A percentile compares a stretch with the other conserved stretches of the same genome.
phyloP scores from a whole-genome alignment of 331 rosid species.

The Quercus phellos region DNA sequence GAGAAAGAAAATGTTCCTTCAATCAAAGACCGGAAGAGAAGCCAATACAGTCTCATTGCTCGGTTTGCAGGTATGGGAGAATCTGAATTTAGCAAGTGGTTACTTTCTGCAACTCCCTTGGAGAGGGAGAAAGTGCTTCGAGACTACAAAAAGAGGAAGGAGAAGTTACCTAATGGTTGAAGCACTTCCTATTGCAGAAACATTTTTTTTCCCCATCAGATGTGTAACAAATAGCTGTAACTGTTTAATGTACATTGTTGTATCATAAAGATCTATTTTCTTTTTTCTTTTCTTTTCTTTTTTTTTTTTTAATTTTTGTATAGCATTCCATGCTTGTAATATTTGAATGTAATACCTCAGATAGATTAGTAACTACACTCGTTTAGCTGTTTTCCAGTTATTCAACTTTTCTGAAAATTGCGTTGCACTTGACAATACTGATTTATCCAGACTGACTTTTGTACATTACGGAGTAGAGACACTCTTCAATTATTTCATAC shows the following conservation, averaged over 20 bases:
- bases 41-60: conserved; percentile 57
- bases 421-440: too few species aligned
- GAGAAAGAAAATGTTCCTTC: conserved; percentile 26
- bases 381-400: too few species aligned
- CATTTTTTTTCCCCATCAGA: not conserved
- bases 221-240: not conserved
- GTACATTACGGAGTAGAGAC: too few species aligned
- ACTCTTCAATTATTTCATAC: too few species aligned
- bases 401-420: too few species aligned
- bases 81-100: conserved; percentile 79
- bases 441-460: too few species aligned
- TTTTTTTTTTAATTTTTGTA: not conserved
- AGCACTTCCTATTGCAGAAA: not conserved
- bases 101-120: conserved; percentile 56
- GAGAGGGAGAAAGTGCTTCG: conserved; percentile 61
- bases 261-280: not conserved
- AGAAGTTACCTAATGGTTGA: conserved; percentile 35
- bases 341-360: not conserved
- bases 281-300: not conserved
- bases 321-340: not conserved
- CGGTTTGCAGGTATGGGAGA: conserved; percentile 56
- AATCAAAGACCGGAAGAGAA: conserved; percentile 46
- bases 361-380: too few species aligned
- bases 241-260: not conserved
- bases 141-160: conserved; percentile 60